Base-by-base conservation (phyloP, 352 stramenopile genomes). In the Globisporangium sylvaticum region DNA sequence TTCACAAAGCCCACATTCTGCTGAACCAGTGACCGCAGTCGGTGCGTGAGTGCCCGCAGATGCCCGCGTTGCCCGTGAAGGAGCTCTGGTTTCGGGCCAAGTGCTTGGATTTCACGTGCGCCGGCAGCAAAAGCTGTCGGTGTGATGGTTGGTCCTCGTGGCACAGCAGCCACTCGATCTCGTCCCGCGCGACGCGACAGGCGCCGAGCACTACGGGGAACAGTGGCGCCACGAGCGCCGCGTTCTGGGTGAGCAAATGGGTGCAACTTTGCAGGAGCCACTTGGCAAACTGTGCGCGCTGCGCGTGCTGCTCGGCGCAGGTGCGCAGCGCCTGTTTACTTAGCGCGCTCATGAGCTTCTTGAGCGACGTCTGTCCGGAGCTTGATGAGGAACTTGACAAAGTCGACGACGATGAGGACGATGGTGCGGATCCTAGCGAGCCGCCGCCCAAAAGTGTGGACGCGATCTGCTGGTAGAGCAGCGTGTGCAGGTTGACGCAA, bases 391-490 rank as follows among this genome's bases (percentile, higher is more conserved):
- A 37, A 12, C 58, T 5, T 4, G 68, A 62, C 12, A 46, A 46
- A 46, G 14, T n/a, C 15, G 70, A 60, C 5, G 48, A 39, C 14
- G 31, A 14, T 68, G 31, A n/a, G n/a, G n/a, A n/a, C n/a, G n/a
- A 34, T 7, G 7, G 31, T 34, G 31, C 9, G 7, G 31, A 34
- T 34, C 8, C 31, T 7, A 34, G 31, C 6, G 31, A 34, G 31
- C 8, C 31, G 31, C 31, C 8, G 31, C 31, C 8, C 64, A 29
- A 73, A 15, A 83, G 54, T 5, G 73, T 79, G 0, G 71, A 79
- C 4, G 62, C 69, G 4, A 89, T 66, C 65, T 89, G 78, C 56
- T 88, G 79, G 50, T 78, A 89, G 8, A 91, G 64, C n/a, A 87
- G 44, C 25, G 84, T 74, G 68, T 90, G 83, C 0, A 86, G 53